Conservation (phyloP, 2,329 filamentous ascomycete genomes). For the Metarhizium brunneum region DNA sequence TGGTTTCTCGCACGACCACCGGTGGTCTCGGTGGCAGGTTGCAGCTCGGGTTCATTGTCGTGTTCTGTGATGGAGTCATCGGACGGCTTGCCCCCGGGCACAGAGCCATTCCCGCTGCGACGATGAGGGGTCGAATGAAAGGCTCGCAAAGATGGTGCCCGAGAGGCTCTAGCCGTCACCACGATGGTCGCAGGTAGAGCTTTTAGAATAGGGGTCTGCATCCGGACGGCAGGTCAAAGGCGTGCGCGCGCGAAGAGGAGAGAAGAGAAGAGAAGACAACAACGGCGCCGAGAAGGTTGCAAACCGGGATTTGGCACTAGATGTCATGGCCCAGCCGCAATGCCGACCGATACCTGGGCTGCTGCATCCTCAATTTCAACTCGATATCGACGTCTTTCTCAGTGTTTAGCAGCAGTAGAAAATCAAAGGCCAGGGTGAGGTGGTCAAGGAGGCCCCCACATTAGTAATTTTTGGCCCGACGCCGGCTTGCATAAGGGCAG, state of each 20-base stretch:
- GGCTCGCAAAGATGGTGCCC: constrained; percentile 10
- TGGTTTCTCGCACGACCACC: constrained; percentile 18
- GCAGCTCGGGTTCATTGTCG: constrained; percentile 18
- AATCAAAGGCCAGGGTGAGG: background rate
- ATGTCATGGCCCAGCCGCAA: background rate
- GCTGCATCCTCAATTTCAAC: background rate
- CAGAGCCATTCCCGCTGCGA: constrained; percentile 9
- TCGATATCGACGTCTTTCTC: background rate
- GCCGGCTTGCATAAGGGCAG: background rate
- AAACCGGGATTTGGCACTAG: background rate
- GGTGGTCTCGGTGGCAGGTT: constrained; percentile 17
- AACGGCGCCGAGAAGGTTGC: background rate
- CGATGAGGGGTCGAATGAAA: constrained; percentile 14
- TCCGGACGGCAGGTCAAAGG: constrained; percentile 16
- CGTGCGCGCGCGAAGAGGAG: background rate
- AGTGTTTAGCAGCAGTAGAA: background rate
- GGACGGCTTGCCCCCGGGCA: constrained; percentile 17
- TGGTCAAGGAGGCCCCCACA: background rate
- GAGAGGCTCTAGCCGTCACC: constrained; percentile 14
- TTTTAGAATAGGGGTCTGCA: constrained; percentile 20
- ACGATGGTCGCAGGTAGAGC: constrained; percentile 17
- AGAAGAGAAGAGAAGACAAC: background rate
- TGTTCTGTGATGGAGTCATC: constrained; percentile 17
- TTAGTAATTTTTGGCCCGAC: background rate
- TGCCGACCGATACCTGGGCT: background rate